phyloP scores from a whole-genome alignment of 2,329 filamentous ascomycete species.

The Botrytis elliptica region DNA sequence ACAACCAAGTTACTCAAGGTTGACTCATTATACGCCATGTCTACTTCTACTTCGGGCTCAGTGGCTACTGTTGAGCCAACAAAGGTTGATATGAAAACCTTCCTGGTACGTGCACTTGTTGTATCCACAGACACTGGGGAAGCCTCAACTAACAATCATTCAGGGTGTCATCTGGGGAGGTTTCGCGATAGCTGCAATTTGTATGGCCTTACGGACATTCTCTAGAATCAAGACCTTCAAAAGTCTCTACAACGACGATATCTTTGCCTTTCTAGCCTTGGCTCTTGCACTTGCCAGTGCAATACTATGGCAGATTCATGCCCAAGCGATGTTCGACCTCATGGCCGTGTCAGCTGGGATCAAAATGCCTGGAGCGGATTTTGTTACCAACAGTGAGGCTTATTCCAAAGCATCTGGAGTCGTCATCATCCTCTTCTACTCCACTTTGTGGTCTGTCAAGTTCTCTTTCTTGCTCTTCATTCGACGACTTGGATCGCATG shows the following conservation, averaged over 20 bases:
- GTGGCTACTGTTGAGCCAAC: not conserved
- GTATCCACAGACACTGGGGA: not conserved
- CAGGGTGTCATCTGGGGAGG: slow-evolving; percentile 5
- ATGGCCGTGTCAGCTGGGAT: not conserved
- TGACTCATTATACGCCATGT: not conserved
- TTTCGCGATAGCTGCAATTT: not conserved
- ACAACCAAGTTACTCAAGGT: not conserved
- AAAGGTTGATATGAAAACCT: slow-evolving; percentile 7
- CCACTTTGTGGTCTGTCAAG: slow-evolving; percentile 1
- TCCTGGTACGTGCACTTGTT: slow-evolving; percentile 4
- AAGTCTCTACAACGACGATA: not conserved
- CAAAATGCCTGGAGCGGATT: slow-evolving; percentile 1
- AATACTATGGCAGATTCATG: slow-evolving; percentile 5
- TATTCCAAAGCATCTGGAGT: not conserved
- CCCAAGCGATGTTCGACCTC: not conserved
- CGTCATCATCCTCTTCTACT: not conserved
- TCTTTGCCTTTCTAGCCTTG: not conserved
- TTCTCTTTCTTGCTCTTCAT: slow-evolving; percentile 3
- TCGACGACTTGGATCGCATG: slow-evolving; percentile 3
- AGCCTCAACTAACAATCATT: not conserved
- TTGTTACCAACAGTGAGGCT: not conserved
- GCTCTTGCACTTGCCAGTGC: not conserved
- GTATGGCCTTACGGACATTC: not conserved
- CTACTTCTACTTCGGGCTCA: not conserved
- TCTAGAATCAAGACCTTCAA: slow-evolving; percentile 7